Base-by-base conservation (phyloP, 208 protist genomes). In the Borovskyia barvae region DNA sequence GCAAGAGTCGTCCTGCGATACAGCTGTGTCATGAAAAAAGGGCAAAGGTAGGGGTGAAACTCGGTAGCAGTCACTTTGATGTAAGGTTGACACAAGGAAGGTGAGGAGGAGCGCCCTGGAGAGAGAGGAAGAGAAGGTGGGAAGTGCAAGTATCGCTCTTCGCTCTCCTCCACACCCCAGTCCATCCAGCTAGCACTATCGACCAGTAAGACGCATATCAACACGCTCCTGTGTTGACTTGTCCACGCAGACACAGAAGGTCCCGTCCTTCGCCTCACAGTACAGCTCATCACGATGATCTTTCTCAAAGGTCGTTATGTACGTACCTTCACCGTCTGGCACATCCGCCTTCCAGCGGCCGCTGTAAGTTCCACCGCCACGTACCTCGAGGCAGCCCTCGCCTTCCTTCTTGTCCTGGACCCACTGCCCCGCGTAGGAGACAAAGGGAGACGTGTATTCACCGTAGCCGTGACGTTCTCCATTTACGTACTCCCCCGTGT, bases 401-500 rank as follows among this genome's bases (percentile, higher is more conserved):
- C 93, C 93, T 19, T 92, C 57, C 41, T 87, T 93, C 57, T 73
- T 62, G 36, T 88, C 87, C 25, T 79, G 36, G 15, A 62, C 20
- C 84, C 88, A 97, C 20, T 81, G 60, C 12, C 93, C 93, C 12
- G 46, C 25, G 72, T 97, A 97, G n/a, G 59, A 47, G 6, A 79
- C 66, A 0, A 78, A 64, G 2, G 66, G 48, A 28, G 72, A 82
- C 8, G 64, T 32, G 35, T 88, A 92, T 39, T 75, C 66, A 6
- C 89, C 92, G 24, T 66, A 52, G 37, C 92, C 92, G 47, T 82
- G 62, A 6, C 79, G 85, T 52, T 85, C 75, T 8, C 87, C 87
- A 33, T 79, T 42, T 3, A 36, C 39, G 47, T 91, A 97, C 7
- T 55, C 50, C 36, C 92, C 92, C 2, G 53, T 55, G 73, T 95